Percentiles rank a stretch among this genome's conserved stretches.
phyloP scores from a whole-genome alignment of 2,329 filamentous ascomycete genomes.

The Paraphaeosphaeria minitans region DNA sequence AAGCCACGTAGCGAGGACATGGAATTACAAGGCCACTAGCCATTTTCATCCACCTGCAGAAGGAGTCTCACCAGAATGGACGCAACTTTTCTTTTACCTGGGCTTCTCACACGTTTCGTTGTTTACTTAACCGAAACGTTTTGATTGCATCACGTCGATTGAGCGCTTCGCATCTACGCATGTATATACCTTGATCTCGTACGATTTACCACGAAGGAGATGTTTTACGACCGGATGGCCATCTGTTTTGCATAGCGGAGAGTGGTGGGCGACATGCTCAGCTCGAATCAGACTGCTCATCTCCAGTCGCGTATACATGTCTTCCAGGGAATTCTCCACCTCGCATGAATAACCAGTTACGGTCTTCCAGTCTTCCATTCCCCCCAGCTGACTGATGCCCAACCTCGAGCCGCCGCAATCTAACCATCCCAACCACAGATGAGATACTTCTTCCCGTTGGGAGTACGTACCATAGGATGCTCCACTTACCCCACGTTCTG shows the following conservation, averaged over 20 bases:
- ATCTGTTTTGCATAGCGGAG: constrained; percentile 40
- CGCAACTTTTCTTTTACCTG: background rate
- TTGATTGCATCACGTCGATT: constrained; percentile 26
- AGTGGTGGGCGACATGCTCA: constrained; percentile 23
- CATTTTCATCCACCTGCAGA: background rate
- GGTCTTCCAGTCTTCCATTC: constrained; percentile 16
- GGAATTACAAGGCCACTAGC: background rate
- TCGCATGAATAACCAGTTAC: constrained; percentile 8
- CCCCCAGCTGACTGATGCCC: constrained; percentile 21
- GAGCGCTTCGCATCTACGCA: constrained; percentile 24
- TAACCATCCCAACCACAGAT: constrained; percentile 19
- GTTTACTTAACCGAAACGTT: constrained; percentile 17
- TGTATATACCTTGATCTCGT: constrained; percentile 42
- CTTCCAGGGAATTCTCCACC: constrained; percentile 7
- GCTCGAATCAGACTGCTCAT: constrained; percentile 26
- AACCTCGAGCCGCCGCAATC: constrained; percentile 20
- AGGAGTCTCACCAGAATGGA: constrained; percentile 1
- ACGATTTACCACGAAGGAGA: constrained; percentile 31
- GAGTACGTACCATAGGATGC: constrained; percentile 4
- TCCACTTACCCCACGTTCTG: background rate
- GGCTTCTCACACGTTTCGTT: constrained; percentile 11
- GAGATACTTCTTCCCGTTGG: constrained; percentile 16
- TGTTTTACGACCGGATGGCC: constrained; percentile 42
- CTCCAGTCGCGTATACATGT: constrained; percentile 7
- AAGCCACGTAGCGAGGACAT: constrained; percentile 4